Evolutionary conservation across 768 basidiomycete genomes (phyloP).

Genomic region (Galerina marginata): DNA sequence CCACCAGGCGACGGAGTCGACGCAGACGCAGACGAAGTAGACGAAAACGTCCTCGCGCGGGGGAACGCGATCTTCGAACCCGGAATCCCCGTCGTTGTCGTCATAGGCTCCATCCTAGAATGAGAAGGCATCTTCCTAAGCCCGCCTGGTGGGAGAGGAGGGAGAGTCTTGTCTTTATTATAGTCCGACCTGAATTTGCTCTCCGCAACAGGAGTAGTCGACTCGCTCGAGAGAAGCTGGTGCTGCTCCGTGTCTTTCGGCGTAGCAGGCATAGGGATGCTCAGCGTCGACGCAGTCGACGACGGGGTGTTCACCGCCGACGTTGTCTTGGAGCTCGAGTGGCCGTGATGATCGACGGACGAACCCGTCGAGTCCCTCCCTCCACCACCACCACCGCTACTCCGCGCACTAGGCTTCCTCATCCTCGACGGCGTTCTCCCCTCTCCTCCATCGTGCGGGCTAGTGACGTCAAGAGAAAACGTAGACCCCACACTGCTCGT

Average conservation of each 20-base stretch:
- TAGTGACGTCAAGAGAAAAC: slow-evolving; percentile 30
- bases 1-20: not conserved
- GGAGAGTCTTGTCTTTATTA: slow-evolving; percentile 43
- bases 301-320: slow-evolving; percentile 31
- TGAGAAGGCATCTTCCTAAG: slow-evolving; percentile 22
- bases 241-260: slow-evolving; percentile 31
- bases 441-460: slow-evolving; percentile 21
- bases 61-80: slow-evolving; percentile 25
- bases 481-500: slow-evolving; percentile 36
- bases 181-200: slow-evolving; percentile 8
- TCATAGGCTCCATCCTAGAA: not conserved
- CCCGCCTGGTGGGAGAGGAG: slow-evolving; percentile 35
- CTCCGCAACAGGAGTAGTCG: slow-evolving; percentile 13
- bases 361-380: slow-evolving; percentile 7
- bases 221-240: too few relatives aligned
- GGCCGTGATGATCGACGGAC: slow-evolving; percentile 2
- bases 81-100: not conserved
- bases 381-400: not conserved
- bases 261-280: slow-evolving; percentile 39
- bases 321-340: not conserved
- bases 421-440: slow-evolving; percentile 18
- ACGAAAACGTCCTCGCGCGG: slow-evolving; percentile 29
- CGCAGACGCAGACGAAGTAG: slow-evolving; percentile 20
- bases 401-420: slow-evolving; percentile 6
- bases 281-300: slow-evolving; percentile 40